A percentile compares a stretch with the other conserved stretches of the same genome.
These are phyloP conservation scores for Amanita rubescens DNA, from an alignment of 768 basidiomycete genomes.

Conservation along the genomic window DNA sequence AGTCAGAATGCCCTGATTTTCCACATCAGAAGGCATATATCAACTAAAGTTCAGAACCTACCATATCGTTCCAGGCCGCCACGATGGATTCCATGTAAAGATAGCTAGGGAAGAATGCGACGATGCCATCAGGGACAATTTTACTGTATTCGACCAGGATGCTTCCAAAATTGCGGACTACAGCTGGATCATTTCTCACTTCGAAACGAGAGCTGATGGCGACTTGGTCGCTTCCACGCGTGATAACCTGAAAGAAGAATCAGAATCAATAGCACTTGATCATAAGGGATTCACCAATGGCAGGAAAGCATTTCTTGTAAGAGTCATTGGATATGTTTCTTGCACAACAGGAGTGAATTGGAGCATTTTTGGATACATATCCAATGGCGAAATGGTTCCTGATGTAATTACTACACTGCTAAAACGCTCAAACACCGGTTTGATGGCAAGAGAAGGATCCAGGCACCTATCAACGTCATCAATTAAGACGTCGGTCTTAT, in stretches of 20 bases:
- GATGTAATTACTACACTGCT: slow-evolving; percentile 98
- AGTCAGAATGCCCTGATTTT: slow-evolving; percentile 83
- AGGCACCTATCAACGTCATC: slow-evolving; percentile 59
- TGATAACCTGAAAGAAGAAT: slow-evolving; percentile 66
- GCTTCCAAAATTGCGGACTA: slow-evolving; percentile 97
- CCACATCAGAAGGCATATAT: not conserved
- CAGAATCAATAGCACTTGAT: not conserved
- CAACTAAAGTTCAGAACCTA: slow-evolving; percentile 30
- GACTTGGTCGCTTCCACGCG: slow-evolving; percentile 96
- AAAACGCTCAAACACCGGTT: slow-evolving; percentile 96
- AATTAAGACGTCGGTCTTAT: slow-evolving; percentile 6
- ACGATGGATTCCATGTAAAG: slow-evolving; percentile 99
- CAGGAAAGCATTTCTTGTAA: slow-evolving; percentile 92
- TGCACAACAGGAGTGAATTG: slow-evolving; percentile 96
- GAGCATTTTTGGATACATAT: slow-evolving; percentile 99
- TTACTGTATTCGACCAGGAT: slow-evolving; percentile 98
- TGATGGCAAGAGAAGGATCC: slow-evolving; percentile 95
- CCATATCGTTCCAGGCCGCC: slow-evolving; percentile 99
- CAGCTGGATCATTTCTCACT: slow-evolving; percentile 97
- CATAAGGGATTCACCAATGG: slow-evolving; percentile 61
- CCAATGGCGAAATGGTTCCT: slow-evolving; percentile 95
- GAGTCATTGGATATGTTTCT: slow-evolving; percentile 97
- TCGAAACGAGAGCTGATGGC: slow-evolving; percentile 98
- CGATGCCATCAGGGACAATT: slow-evolving; percentile 96
- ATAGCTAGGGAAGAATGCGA: slow-evolving; percentile 98